phyloP scores from a whole-genome alignment of 1,284 basidiomycete genomes.

The Trametes hirsuta region DNA sequence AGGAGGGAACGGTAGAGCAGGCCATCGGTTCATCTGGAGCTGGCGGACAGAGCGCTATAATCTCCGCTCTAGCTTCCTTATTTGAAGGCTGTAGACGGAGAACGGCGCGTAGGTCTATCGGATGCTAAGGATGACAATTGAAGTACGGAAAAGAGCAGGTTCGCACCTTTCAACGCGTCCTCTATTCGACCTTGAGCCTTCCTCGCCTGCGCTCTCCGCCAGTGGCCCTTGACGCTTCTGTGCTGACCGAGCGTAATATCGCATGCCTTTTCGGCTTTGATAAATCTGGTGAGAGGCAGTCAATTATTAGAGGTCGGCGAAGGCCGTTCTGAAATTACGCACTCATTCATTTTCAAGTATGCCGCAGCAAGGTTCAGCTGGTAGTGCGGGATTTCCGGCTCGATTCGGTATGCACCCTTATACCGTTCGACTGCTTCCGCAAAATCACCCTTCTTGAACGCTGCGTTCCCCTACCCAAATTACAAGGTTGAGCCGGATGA shows the following conservation, averaged over 20 bases:
- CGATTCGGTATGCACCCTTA: constrained; percentile 58
- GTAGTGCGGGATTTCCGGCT: constrained; percentile 72
- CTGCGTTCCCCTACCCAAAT: constrained; percentile 56
- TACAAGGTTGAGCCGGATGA: constrained; percentile 6
- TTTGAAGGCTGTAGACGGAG: constrained; percentile 63
- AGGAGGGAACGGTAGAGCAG: constrained; percentile 13
- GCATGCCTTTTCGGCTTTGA: constrained; percentile 69
- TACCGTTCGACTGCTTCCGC: constrained; percentile 58
- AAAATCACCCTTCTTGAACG: constrained; percentile 64
- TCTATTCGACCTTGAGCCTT: constrained; percentile 56
- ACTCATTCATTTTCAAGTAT: constrained; percentile 67
- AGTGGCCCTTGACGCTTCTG: constrained; percentile 66
- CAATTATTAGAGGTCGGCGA: neutral
- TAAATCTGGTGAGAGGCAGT: constrained; percentile 50
- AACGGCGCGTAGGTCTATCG: constrained; percentile 58
- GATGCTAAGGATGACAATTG: neutral
- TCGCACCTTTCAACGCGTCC: constrained; percentile 64
- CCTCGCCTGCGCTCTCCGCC: constrained; percentile 63
- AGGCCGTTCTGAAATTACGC: constrained; percentile 29
- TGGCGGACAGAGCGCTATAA: constrained; percentile 46
- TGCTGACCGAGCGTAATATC: constrained; percentile 63
- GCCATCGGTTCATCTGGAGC: constrained; percentile 10
- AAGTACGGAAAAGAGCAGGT: neutral
- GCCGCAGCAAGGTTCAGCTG: constrained; percentile 74
- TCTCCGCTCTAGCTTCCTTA: constrained; percentile 57